phyloP scores from a whole-genome alignment of 2,329 filamentous ascomycete species.

The Penicillium sp. region DNA sequence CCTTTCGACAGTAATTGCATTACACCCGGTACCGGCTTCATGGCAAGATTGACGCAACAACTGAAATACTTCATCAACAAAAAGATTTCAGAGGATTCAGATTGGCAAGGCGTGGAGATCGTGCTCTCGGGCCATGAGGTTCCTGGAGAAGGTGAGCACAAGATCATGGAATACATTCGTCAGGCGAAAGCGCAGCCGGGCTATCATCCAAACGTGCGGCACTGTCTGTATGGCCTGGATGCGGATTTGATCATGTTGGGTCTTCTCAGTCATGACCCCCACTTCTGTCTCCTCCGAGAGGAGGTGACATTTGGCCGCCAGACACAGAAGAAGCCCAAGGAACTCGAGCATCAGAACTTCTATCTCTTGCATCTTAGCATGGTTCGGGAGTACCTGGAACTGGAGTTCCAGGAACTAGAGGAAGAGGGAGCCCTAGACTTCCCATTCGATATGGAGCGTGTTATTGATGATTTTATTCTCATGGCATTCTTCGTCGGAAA shows the following conservation, averaged over 20 bases:
- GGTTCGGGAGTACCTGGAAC: slow-evolving; percentile 91
- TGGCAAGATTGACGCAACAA: slow-evolving; percentile 92
- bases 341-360: slow-evolving; percentile 98
- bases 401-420: slow-evolving; percentile 94
- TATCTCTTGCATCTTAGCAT: slow-evolving; percentile 97
- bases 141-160: slow-evolving; percentile 96
- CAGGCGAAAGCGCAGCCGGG: slow-evolving; percentile 92
- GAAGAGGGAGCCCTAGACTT: slow-evolving; percentile 70
- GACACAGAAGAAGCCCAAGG: slow-evolving; percentile 85
- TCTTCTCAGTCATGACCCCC: slow-evolving; percentile 93
- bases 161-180: slow-evolving; percentile 99
- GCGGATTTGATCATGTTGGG: slow-evolving; percentile 99
- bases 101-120: slow-evolving; percentile 97
- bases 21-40: slow-evolving; percentile 93
- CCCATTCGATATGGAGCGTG: slow-evolving; percentile 86
- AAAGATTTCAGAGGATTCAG: slow-evolving; percentile 93
- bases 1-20: slow-evolving; percentile 99
- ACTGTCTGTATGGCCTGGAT: slow-evolving; percentile 96
- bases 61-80: slow-evolving; percentile 99
- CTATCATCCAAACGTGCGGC: slow-evolving; percentile 90
- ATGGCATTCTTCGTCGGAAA: slow-evolving; percentile 99
- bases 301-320: slow-evolving; percentile 96
- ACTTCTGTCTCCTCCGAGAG: slow-evolving; percentile 95
- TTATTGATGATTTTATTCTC: slow-evolving; percentile 99
- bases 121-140: slow-evolving; percentile 97